Base-by-base conservation (phyloP, 306 rosid genomes). In the Rosa persica region DNA sequence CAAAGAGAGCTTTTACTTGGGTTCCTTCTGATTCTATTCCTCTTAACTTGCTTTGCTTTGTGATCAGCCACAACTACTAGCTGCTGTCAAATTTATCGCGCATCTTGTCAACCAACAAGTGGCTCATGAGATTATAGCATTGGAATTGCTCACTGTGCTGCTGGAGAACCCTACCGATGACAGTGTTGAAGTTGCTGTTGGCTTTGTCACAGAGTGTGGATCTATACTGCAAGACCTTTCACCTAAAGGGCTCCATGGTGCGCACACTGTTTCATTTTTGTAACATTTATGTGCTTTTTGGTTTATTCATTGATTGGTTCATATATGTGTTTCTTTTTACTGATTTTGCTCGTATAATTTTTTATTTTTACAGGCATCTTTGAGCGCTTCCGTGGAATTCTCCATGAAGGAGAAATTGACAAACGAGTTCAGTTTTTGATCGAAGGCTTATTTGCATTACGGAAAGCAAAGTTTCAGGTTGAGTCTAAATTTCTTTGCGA, bases 151-250 rank as follows among this genome's bases (percentile, higher is more conserved):
- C 40, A 95, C 98, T 5, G 93, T 93, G 84, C 84, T 95, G 38
- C 91, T 95, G 2, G 97, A 95, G 88, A 91, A 93, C 72, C 99
- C 99, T 44, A 89, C 96, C 1, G 94, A 93, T 77, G 97, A 93
- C 79, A 93, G 97, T 83, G 99, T 95, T 81, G 98, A 95, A 88
- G 98, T 93, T 54, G 99, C 99, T 70, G 99, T 95, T 67, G 98
- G 97, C 61, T 95, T 95, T 95, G 99, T 93, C 47, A 91, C 90
- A 1, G 96, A 95, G 64, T 90, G 93, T 78, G 99, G 99, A 67
- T 93, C 97, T 73, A 88, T 91, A 77, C 83, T 95, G 78, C 93
- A 93, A 75, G 98, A 90, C 75, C 93, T 91, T 76, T 85, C 99
- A 2, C 99, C 99, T 19, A 91, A 87, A 84, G 99, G 97, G 58